These are phyloP conservation scores for Aspergillus sclerotioniger DNA, from an alignment of 495 filamentous ascomycete genomes.

Conservation along the genomic window DNA sequence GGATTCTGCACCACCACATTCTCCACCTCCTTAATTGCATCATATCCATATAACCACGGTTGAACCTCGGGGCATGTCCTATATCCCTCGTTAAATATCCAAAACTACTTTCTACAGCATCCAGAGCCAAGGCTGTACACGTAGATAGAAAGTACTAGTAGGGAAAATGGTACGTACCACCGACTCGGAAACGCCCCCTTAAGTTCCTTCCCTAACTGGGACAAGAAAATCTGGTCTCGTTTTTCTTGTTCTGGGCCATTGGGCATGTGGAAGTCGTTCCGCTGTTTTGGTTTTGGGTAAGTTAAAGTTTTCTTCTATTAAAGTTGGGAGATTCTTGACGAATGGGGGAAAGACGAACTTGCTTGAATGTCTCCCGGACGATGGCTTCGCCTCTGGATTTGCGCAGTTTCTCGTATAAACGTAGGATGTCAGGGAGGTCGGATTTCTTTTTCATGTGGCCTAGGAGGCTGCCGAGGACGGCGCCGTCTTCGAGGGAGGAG, in stretches of 20 bases:
- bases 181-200: constrained; percentile 54
- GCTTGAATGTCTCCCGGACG: constrained; percentile 50
- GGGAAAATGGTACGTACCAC: constrained; percentile 34
- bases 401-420: constrained; percentile 58
- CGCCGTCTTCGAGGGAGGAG: constrained; percentile 51
- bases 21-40: constrained; percentile 57
- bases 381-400: constrained; percentile 59
- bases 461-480: constrained; percentile 46
- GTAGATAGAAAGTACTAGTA: too few relatives aligned
- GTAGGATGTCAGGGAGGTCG: constrained; percentile 49
- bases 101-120: too few relatives aligned
- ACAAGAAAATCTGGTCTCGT: constrained; percentile 49
- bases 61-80: constrained; percentile 60
- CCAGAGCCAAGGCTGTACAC: too few relatives aligned
- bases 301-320: background rate
- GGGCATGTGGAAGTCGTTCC: constrained; percentile 58
- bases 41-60: constrained; percentile 61
- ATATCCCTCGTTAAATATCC: background rate
- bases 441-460: constrained; percentile 35
- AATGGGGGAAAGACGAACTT: constrained; percentile 21
- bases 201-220: constrained; percentile 39
- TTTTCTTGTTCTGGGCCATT: constrained; percentile 55
- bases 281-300: constrained; percentile 30
- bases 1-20: constrained; percentile 42
- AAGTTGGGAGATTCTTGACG: background rate